Base-by-base conservation (phyloP, 164 flowering plant species). In the Nymphaea colorata region DNA sequence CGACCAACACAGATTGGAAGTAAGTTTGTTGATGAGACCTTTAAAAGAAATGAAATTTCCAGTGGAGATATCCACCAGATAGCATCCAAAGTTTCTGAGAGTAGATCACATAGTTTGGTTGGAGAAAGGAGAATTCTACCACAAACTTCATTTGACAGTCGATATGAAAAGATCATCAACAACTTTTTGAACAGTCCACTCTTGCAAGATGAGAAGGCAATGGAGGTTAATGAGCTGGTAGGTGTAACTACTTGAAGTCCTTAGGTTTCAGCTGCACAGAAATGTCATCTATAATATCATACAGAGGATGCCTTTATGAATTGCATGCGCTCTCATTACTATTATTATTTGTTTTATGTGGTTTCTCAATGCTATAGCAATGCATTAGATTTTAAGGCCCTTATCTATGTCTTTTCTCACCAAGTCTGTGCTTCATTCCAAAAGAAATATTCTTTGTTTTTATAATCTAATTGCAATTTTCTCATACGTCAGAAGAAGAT, bases 151-250 rank as follows among this genome's bases (percentile, higher is more conserved):
- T 69, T 75, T 66, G 80, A 77, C 57, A 83, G 79, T 69, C 86
- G 82, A 60, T 77, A 93, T 4, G 98, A 88, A 76, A 79, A 83
- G 69, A 85, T 87, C 72, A 57, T 90, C 67, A 78, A 70, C 79
- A 79, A 71, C 69, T 86, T 90, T 77, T 75, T 88, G 74, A 81
- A 86, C 64, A 81, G 78, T 79, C 89, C 91, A 44, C 60, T 76
- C 69, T 72, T 88, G 69, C 75, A 76, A 72, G 86, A 79, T 43
- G 85, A 68, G 12, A 73, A 77, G 41, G 78, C 75, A 25, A 60
- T 60, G 3, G 74, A 72, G 62, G 41, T 69, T 15, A 74, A 76
- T 77, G 78, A 84, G 60, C 62, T 70, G 86, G 95, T 91, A 86
- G 47, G 87, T 69, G 41, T 5, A 12, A 61, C 64, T 61, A 17